Base-by-base conservation (phyloP, 495 filamentous ascomycete species). In the Aspergillus heteromorphus region DNA sequence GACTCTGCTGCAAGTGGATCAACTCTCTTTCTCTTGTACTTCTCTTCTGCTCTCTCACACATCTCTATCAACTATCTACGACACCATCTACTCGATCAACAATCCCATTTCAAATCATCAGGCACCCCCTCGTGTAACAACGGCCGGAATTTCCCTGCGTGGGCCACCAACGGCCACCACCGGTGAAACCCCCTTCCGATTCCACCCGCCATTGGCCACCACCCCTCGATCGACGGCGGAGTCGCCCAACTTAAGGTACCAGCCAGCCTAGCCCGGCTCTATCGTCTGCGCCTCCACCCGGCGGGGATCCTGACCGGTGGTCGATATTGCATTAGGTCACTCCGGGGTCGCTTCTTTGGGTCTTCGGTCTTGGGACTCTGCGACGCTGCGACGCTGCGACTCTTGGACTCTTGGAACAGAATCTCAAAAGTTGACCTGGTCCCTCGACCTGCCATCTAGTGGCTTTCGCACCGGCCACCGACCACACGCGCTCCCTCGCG, bases 291-390 rank as follows among this genome's bases (percentile, higher is more conserved):
- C 41, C 19, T 45, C 43, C 43, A 27, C 43, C 21, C 17, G 21
- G 43, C 43, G 43, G 43, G 43, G 43, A 29, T 16, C 27, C 21
- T 27, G 43, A 17, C 27, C 43, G 14, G 43, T 47, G 43, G 21
- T 47, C 19, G 8, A 47, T 47, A 47, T 47, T 17, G 23, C 21
- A 47, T 47, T 23, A 47, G 43, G 43, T 47, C 43, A 47, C 43
- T 47, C 43, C 43, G 43, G 43, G 43, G 43, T 47, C 43, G 27
- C 23, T 47, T 47, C 27, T 16, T 29, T 47, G 21, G 11, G 21
- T n/a, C 5, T 27, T n/a, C 11, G 6, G 13, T 1, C 20, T 13
- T 5, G 2, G 1, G 2, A 10, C 30, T 34, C 30, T n/a, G n/a
- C n/a, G n/a, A n/a, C n/a, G n/a, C n/a, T n/a, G n/a, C n/a, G n/a